Conservation (phyloP, 2,329 filamentous ascomycete genomes). For the Fusarium penzigii region DNA sequence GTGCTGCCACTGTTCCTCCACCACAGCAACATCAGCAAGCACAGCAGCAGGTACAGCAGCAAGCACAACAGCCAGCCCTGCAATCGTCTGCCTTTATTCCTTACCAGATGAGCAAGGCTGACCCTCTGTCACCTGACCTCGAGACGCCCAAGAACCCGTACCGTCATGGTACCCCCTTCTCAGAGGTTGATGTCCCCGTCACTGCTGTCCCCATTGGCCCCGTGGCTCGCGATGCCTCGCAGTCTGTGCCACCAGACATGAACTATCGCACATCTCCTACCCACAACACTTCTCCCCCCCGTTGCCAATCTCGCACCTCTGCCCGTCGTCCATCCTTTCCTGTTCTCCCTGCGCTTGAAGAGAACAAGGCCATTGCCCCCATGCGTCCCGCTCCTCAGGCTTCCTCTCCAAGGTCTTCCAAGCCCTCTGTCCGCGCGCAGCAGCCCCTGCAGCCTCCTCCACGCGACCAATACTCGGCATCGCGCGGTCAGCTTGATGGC, state of each 20-base stretch:
- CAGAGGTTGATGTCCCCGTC: conserved; percentile 85
- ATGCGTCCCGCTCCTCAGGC: conserved; percentile 29
- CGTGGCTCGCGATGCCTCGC: conserved; percentile 75
- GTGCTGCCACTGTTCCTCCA: conserved; percentile 31
- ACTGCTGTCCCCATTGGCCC: conserved; percentile 72
- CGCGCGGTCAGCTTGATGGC: conserved; percentile 45
- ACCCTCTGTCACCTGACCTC: conserved; percentile 56
- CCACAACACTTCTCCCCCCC: conserved; percentile 39
- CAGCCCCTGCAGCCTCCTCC: conserved; percentile 53
- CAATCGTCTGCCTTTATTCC: conserved; percentile 43
- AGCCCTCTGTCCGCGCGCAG: conserved; percentile 35
- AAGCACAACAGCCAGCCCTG: conserved; percentile 12
- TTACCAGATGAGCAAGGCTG: conserved; percentile 53
- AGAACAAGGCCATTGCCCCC: conserved; percentile 54
- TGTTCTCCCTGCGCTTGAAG: conserved; percentile 68
- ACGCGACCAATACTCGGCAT: conserved; percentile 58
- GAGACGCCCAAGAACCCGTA: conserved; percentile 63
- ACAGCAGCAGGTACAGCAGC: conserved; percentile 21
- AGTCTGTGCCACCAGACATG: conserved; percentile 95
- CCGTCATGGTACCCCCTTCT: conserved; percentile 82
- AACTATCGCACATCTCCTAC: conserved; percentile 60
- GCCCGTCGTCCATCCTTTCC: conserved; percentile 67
- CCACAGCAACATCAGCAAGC: conserved; percentile 27
- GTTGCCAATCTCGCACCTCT: conserved; percentile 57
- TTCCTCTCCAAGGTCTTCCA: conserved; percentile 39